Conservation (phyloP, 106 monocot species). For the Apostasia shenzhenica region DNA sequence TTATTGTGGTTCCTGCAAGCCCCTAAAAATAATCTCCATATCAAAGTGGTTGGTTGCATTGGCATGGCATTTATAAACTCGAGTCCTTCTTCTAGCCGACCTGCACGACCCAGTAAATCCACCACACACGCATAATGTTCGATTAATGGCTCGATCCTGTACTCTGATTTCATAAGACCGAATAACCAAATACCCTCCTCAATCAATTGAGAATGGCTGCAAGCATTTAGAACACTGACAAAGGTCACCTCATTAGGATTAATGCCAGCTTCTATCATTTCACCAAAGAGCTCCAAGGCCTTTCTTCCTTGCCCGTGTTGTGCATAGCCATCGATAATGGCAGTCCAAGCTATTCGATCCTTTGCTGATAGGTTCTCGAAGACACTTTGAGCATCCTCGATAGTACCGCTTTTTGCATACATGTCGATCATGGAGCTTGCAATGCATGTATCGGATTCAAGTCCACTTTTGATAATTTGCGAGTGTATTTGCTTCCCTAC, state of each 20-base stretch:
- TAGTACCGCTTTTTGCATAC: not conserved
- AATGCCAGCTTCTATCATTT: slow-evolving; percentile 28
- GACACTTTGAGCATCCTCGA: not conserved
- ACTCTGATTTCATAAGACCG: slow-evolving; percentile 19
- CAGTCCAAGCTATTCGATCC: slow-evolving; percentile 16
- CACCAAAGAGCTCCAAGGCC: slow-evolving; percentile 31
- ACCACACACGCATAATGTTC: slow-evolving; percentile 71
- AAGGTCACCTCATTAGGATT: slow-evolving; percentile 47
- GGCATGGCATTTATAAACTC: slow-evolving; percentile 52
- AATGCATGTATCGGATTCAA: not conserved
- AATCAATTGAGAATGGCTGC: slow-evolving; percentile 52
- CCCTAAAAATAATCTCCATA: slow-evolving; percentile 64
- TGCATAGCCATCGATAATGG: slow-evolving; percentile 24
- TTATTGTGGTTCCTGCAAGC: slow-evolving; percentile 40
- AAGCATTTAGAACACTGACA: slow-evolving; percentile 48
- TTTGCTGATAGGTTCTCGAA: not conserved
- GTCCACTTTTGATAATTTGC: not conserved
- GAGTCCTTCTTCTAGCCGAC: slow-evolving; percentile 32
- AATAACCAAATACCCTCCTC: slow-evolving; percentile 33
- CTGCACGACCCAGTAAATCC: slow-evolving; percentile 57
- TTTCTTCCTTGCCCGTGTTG: slow-evolving; percentile 37
- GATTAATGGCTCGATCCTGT: slow-evolving; percentile 23
- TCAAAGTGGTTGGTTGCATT: slow-evolving; percentile 40
- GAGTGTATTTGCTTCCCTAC: not conserved
- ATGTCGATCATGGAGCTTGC: not conserved